Conservation (phyloP, 192 early-diverging fungal genomes). For the Oehlia diaphana region DNA sequence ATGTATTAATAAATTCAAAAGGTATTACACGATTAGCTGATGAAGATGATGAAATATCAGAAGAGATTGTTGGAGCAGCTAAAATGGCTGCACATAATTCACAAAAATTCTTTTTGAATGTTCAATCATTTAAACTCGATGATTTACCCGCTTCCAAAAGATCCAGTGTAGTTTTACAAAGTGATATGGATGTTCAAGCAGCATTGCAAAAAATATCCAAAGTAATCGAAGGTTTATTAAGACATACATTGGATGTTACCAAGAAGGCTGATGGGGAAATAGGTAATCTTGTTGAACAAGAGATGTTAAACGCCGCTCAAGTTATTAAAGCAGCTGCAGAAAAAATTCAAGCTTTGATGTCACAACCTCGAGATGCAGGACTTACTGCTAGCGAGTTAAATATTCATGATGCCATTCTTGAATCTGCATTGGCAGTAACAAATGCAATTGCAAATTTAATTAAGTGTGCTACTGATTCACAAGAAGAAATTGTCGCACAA, state of each 20-base stretch:
- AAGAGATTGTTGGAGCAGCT: constrained; percentile 73
- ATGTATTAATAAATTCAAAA: constrained; percentile 87
- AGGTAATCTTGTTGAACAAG: constrained; percentile 87
- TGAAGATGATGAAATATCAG: constrained; percentile 72
- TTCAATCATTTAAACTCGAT: constrained; percentile 76
- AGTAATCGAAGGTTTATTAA: constrained; percentile 75
- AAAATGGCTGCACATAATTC: constrained; percentile 63
- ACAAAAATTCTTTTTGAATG: constrained; percentile 84
- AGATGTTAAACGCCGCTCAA: constrained; percentile 88
- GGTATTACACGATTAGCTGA: constrained; percentile 81
- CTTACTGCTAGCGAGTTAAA: constrained; percentile 76
- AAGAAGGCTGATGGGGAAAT: constrained; percentile 71
- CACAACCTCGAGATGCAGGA: constrained; percentile 70
- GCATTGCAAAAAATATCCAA: constrained; percentile 70
- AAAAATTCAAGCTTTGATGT: constrained; percentile 77
- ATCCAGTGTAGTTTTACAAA: constrained; percentile 72
- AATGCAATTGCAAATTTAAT: constrained; percentile 95
- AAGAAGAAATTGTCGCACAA: constrained; percentile 96
- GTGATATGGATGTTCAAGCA: constrained; percentile 75
- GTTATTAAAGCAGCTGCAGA: constrained; percentile 91
- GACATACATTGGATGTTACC: constrained; percentile 54
- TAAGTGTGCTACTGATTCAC: constrained; percentile 88
- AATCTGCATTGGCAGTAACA: constrained; percentile 90
- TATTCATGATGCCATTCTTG: constrained; percentile 88
- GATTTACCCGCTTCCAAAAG: constrained; percentile 62